Base-by-base conservation (phyloP, 2,329 filamentous ascomycete species). In the Stenocarpella maydis region DNA sequence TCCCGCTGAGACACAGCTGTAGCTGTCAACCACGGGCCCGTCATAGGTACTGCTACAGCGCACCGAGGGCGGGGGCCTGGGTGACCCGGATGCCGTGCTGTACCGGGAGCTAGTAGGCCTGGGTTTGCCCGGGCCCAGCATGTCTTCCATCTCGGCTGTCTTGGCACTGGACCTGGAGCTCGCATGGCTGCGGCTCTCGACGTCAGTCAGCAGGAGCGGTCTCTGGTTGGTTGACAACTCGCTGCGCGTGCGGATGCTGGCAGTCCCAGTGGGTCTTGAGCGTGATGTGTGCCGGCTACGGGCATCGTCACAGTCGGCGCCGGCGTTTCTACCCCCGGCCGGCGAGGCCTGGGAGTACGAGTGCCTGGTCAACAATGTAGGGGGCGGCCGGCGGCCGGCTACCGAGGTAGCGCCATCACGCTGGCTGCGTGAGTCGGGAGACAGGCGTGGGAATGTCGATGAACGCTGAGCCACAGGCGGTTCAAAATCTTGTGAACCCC, bases 401-500 rank as follows among this genome's bases (percentile, higher is more conserved):
- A 73, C 54, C 9, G 77, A 71, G 1, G 76, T 69, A 47, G 78
- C 78, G 17, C 79, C 74, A 69, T 82, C 76, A 4, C 78, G 75
- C 31, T 79, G 79, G 26, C 76, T 74, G n/a, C 74, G 76, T 49
- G 77, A 76, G 37, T 76, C 76, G 8, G 77, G 75, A 58, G 77
- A 77, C 24, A 76, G 74, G 21, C 82, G 81, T 34, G 84, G 82
- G 70, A 79, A 85, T n/a, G 84, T 85, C 15, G 82, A 79, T 26
- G 83, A 81, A 60, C 84, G 81, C 28, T 80, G 77, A 61, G 85
- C 79, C 15, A 75, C 54, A 6, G 82, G 81, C 24, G 75, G 74
- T 14, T 84, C 82, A 61, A 80, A 80, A 21, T 82, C 81, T 61
- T 84, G 80, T 8, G 79, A 78, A 8, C 79, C 90, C 73, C 87